These are phyloP conservation scores for Ogataea nitratoaversa DNA, from an alignment of 805 yeast genomes.

Conservation along the genomic window DNA sequence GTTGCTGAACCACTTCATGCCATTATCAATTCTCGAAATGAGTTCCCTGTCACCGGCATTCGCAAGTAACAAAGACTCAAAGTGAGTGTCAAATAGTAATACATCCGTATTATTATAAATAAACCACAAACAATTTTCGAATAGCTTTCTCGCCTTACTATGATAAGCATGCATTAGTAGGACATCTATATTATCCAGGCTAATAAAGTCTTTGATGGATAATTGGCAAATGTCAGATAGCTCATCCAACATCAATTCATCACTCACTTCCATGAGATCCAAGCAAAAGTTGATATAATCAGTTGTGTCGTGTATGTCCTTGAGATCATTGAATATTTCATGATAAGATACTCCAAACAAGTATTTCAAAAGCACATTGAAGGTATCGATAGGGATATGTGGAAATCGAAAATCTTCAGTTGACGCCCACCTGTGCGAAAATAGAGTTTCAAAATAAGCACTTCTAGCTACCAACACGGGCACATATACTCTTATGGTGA, in stretches of 20 bases:
- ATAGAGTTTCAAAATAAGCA: conserved; percentile 57
- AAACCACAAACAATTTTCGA: conserved; percentile 62
- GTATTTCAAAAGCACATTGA: conserved; percentile 47
- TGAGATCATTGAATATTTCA: conserved; percentile 34
- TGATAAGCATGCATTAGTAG: conserved; percentile 52
- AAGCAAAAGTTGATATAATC: conserved; percentile 51
- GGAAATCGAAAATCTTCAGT: conserved; percentile 28
- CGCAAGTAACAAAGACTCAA: conserved; percentile 31
- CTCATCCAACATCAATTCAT: conserved; percentile 56
- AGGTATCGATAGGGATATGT: conserved; percentile 38
- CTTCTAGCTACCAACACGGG: conserved; percentile 52
- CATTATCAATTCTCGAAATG: conserved; percentile 25
- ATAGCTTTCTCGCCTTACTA: conserved; percentile 49
- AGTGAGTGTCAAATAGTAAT: conserved; percentile 45
- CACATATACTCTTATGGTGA: conserved; percentile 40
- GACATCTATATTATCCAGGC: conserved; percentile 54
- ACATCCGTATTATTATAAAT: conserved; percentile 62
- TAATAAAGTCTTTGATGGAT: conserved; percentile 50
- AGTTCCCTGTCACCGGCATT: conserved; percentile 13
- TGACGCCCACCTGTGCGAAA: conserved; percentile 51
- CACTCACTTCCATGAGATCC: conserved; percentile 56
- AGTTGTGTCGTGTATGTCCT: conserved; percentile 18
- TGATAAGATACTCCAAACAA: conserved; percentile 52
- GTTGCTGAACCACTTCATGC: conserved; percentile 33
- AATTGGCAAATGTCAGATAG: conserved; percentile 61